Base-by-base conservation (phyloP, 371 early-diverging fungal species). In the Sporodiniella umbellata region DNA sequence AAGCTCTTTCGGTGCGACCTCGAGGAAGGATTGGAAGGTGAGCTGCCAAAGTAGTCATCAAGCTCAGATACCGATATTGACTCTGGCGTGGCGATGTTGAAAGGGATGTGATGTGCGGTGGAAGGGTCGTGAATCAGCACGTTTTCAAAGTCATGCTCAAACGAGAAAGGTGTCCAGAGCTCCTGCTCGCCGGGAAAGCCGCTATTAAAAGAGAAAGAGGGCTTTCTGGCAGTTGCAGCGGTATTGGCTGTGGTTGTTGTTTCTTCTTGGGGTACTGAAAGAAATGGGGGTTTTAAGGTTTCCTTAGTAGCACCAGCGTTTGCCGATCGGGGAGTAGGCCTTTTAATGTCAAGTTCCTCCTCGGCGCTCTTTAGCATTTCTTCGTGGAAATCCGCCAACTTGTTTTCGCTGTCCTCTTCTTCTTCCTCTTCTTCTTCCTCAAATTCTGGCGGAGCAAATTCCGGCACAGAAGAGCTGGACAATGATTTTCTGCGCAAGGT, bases 361-460 rank as follows among this genome's bases (percentile, higher is more conserved):
- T 56, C 45, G 18, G 72, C 70, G 25, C 72, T 75, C 23, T 67
- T 69, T 45, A 81, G 58, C 81, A 81, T 81, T 46, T 81, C 81
- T 48, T 81, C 81, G 24, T 75, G 75, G 46, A 73, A 81, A 51
- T 81, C 81, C 50, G 75, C 72, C 28, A 62, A 60, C 7, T 79
- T 77, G 8, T 70, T 72, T 10, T 73, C n/a, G n/a, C n/a, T n/a
- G n/a, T n/a, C n/a, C n/a, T n/a, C n/a, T n/a, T n/a, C n/a, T n/a
- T n/a, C 74, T 4, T 37, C 40, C 10, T 40, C 39, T 1, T 45
- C 39, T 5, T 24, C 24, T 39, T 17, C 30, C 8, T 33, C 7
- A 45, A 14, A 30, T 25, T 21, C 8, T 18, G 7, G 11, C 18
- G 14, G 14, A 37, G 38, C 18, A 17, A 37, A 37, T n/a, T 18